A percentile compares a stretch with the other conserved stretches of the same genome.
Evolutionary conservation across 2,329 filamentous ascomycete species (phyloP).

Genomic region (Microascus cirrosus): DNA sequence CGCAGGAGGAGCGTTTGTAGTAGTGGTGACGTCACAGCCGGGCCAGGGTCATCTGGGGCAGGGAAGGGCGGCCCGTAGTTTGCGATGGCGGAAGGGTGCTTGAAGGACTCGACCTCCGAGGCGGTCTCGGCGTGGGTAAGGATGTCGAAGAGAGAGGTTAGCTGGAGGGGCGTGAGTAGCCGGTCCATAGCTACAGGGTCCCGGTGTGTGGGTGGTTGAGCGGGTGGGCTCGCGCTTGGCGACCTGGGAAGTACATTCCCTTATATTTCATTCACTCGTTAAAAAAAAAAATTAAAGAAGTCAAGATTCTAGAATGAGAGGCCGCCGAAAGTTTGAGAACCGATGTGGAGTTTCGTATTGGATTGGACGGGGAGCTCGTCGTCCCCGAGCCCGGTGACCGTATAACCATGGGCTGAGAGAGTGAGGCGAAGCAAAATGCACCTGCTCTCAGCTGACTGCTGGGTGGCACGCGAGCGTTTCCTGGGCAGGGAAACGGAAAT

Average conservation of each 20-base stretch:
- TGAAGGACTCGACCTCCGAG: slow-evolving; percentile 63
- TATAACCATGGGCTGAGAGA: too few species aligned
- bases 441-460: background rate
- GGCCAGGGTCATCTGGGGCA: slow-evolving; percentile 12
- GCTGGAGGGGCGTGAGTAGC: slow-evolving; percentile 22
- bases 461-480: background rate
- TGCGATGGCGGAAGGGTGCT: slow-evolving; percentile 49
- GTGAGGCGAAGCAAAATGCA: background rate
- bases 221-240: background rate
- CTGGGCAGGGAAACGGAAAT: background rate
- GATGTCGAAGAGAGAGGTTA: slow-evolving; percentile 46
- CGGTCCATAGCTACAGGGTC: background rate
- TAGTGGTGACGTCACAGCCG: slow-evolving; percentile 41
- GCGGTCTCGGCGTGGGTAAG: slow-evolving; percentile 50
- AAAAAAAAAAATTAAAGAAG: background rate
- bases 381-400: background rate
- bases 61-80: slow-evolving; percentile 61
- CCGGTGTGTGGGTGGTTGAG: background rate
- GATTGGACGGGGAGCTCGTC: background rate
- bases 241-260: background rate
- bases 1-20: slow-evolving; percentile 57
- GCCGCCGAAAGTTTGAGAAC: background rate
- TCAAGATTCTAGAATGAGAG: background rate
- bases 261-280: background rate
- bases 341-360: background rate